phyloP scores from a whole-genome alignment of 2,329 filamentous ascomycete species.

The Ascochyta fabae region DNA sequence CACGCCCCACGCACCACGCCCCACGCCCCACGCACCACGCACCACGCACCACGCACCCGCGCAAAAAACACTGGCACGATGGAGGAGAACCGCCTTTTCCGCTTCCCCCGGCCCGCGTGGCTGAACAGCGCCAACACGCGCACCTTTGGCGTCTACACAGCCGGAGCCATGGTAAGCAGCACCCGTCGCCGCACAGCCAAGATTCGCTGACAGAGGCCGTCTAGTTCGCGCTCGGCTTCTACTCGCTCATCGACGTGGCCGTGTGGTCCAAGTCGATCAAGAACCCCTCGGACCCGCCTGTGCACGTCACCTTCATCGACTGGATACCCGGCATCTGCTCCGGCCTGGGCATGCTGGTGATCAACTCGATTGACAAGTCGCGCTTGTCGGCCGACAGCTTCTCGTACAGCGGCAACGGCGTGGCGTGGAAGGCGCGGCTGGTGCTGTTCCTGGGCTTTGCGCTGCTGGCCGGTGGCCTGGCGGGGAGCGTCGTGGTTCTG shows the following conservation, averaged over 20 bases:
- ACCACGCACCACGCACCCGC: too few relatives aligned
- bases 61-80: constrained; percentile 31
- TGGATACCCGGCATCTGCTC: constrained; percentile 76
- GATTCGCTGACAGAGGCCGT: not conserved
- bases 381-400: constrained; percentile 69
- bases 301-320: constrained; percentile 73
- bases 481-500: constrained; percentile 71
- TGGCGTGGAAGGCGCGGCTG: constrained; percentile 73
- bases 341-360: constrained; percentile 72
- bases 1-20: too few relatives aligned
- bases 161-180: constrained; percentile 67
- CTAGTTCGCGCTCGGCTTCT: constrained; percentile 73
- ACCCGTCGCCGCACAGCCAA: not conserved
- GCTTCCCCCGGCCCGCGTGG: constrained; percentile 71
- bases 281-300: constrained; percentile 62
- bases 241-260: constrained; percentile 71
- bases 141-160: constrained; percentile 69
- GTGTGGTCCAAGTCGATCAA: constrained; percentile 67
- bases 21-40: not conserved
- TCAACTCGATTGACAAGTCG: constrained; percentile 75
- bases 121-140: constrained; percentile 69
- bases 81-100: constrained; percentile 66
- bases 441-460: constrained; percentile 74
- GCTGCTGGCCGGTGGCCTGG: constrained; percentile 70
- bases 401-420: constrained; percentile 68